These are phyloP conservation scores for Cornus florida DNA, from an alignment of 148 eudicot genomes.

Conservation along the genomic window DNA sequence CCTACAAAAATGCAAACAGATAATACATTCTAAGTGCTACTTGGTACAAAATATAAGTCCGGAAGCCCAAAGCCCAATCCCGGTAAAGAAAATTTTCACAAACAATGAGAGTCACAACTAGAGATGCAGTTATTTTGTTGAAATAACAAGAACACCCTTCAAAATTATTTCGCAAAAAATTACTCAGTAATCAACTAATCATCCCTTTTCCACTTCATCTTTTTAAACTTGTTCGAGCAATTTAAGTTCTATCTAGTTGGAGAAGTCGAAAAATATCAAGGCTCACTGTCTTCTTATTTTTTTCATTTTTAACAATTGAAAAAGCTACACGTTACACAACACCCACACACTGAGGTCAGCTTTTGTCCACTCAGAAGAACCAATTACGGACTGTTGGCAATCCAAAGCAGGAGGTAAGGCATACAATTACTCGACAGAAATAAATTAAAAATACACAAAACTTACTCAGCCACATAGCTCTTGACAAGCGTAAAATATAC, in stretches of 20 bases:
- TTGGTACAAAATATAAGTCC: too few relatives aligned
- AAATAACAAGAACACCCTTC: too few relatives aligned
- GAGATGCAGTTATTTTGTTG: too few relatives aligned
- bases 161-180: too few relatives aligned
- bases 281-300: neutral
- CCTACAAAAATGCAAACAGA: too few relatives aligned
- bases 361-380: neutral
- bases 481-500: constrained; percentile 68
- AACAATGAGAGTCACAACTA: too few relatives aligned
- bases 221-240: neutral
- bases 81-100: too few relatives aligned
- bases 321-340: neutral
- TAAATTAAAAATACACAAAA: constrained; percentile 1
- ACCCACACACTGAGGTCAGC: neutral
- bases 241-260: too few relatives aligned
- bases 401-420: neutral
- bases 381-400: neutral
- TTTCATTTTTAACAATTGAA: neutral
- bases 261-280: neutral
- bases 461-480: constrained; percentile 60
- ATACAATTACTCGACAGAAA: neutral
- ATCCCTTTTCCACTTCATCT: neutral
- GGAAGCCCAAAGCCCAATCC: too few relatives aligned
- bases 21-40: too few relatives aligned
- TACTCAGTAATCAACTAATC: too few relatives aligned